Evolutionary conservation across 441 rosid genomes (phyloP), one percentile per base, ranked within the genome.

Genomic region (Cnidoscolus chayamansa): DNA sequence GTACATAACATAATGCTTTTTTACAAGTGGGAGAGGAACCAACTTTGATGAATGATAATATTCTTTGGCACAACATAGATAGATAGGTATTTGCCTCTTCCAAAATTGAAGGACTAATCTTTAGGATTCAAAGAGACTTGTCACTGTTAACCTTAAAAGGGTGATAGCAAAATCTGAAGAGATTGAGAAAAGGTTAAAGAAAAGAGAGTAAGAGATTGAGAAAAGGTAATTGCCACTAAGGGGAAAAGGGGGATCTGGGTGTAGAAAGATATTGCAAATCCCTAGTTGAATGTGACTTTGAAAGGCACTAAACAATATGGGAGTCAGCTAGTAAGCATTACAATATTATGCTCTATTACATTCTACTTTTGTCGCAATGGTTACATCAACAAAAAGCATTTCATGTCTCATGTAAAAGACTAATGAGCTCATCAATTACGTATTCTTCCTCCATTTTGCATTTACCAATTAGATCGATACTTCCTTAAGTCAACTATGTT

Each of bases 11-110:
- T 20, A n/a, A 12, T 48, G 53, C 59, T 67, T 53, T 25, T 67
- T 53, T 61, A 15, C 63, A 25, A 70, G 78, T 67, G 70, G 76
- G 66, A 54, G 50, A 6, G 45, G 67, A 63, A 71, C 67, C 45
- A 35, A 71, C 43, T 6, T 47, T 65, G 19, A 12, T 10, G 31
- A 15, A 4, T 25, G 32, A 17, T 31, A 54, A 63, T 10, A 19
- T 59, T 40, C 53, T 43, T 56, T 10, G 10, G 17, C 15, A 25
- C 13, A n/a, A 72, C 11, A 47, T 2, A 4, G 50, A 65, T 9
- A 66, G 49, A 12, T 55, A 10, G 48, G 49, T 10, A 15, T 25
- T 47, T 50, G 66, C 77, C 72, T 59, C 62, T 71, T 76, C 79
- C 71, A 35, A 59, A 49, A 62, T 35, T 25, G 63, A 58, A 37